Conservation (phyloP, 306 rosid species). For the Geum urbanum region DNA sequence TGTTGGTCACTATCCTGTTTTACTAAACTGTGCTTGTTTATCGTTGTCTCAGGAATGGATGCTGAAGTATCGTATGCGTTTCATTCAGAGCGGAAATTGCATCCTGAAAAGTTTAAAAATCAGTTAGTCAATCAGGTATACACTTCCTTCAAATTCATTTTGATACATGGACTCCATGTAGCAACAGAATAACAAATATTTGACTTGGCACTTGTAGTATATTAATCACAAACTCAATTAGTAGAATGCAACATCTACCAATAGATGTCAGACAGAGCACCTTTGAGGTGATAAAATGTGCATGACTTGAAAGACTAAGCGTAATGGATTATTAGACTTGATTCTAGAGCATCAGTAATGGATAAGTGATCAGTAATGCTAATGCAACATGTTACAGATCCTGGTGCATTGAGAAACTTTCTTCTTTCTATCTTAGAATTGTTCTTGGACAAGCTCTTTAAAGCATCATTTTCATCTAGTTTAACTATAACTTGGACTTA, state of each 20-base stretch:
- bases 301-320: background rate
- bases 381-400: too few relatives aligned
- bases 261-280: conserved; percentile 2
- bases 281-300: background rate
- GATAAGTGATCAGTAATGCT: too few relatives aligned
- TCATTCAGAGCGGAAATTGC: conserved; percentile 86
- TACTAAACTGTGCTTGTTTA: conserved; percentile 1
- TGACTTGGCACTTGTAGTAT: background rate
- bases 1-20: background rate
- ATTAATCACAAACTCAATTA: background rate
- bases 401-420: background rate
- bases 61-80: conserved; percentile 97
- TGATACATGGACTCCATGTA: background rate
- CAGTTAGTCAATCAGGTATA: conserved; percentile 81
- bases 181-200: too few relatives aligned
- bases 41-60: conserved; percentile 69
- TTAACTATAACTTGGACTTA: background rate
- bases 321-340: background rate
- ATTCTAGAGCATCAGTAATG: background rate
- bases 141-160: conserved; percentile 11
- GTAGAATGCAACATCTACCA: background rate
- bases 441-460: background rate
- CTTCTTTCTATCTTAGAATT: background rate
- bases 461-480: background rate
- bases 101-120: conserved; percentile 89